Conservation (phyloP, 1,284 basidiomycete species). For the Apiotrichum akiyoshidainum region DNA sequence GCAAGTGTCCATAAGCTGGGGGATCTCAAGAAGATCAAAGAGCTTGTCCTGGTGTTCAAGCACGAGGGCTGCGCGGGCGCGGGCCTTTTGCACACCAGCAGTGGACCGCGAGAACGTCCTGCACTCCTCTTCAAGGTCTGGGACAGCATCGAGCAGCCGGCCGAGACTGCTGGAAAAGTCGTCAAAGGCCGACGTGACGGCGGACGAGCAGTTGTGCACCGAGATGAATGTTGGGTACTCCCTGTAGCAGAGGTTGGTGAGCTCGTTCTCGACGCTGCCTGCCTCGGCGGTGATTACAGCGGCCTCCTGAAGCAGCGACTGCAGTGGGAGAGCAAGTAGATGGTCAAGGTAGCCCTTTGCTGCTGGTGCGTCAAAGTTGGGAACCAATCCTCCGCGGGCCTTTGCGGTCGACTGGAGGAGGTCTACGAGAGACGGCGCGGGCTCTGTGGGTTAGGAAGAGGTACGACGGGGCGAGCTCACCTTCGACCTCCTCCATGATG, state of each 20-base stretch:
- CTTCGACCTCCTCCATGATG: slow-evolving; percentile 26
- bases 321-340: slow-evolving; percentile 63
- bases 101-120: slow-evolving; percentile 62
- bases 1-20: slow-evolving; percentile 83
- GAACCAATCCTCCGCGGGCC: slow-evolving; percentile 6
- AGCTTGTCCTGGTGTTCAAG: slow-evolving; percentile 88
- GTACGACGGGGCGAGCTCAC: slow-evolving; percentile 1
- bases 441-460: slow-evolving; percentile 13
- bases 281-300: slow-evolving; percentile 70
- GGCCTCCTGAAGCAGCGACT: slow-evolving; percentile 67
- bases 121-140: slow-evolving; percentile 67
- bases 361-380: slow-evolving; percentile 24
- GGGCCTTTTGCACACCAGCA: slow-evolving; percentile 60
- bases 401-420: slow-evolving; percentile 28
- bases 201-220: slow-evolving; percentile 59
- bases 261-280: slow-evolving; percentile 75
- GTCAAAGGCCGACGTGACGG: slow-evolving; percentile 65
- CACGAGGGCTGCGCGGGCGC: slow-evolving; percentile 71
- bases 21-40: slow-evolving; percentile 82
- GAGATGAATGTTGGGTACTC: slow-evolving; percentile 85
- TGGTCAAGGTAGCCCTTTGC: slow-evolving; percentile 49
- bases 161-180: slow-evolving; percentile 64
- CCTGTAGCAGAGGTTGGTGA: slow-evolving; percentile 80
- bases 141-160: slow-evolving; percentile 63
- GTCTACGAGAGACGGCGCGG: slow-evolving; percentile 31